Evolutionary conservation across 2,329 filamentous ascomycete species (phyloP), one percentile per base, ranked within the genome.

Genomic region (Emydomyces testavorans): DNA sequence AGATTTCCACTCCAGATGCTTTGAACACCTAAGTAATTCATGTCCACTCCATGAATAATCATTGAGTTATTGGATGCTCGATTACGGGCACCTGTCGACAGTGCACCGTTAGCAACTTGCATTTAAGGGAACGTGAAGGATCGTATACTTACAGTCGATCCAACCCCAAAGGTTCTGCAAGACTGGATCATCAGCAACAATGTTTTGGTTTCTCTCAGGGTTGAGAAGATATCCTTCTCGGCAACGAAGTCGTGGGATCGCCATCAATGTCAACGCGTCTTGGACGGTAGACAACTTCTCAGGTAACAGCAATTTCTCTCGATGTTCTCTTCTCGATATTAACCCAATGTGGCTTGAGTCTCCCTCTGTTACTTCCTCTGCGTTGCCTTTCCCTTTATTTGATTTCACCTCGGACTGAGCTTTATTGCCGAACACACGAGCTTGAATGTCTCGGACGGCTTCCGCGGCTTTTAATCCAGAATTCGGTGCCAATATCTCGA

Each of bases 21-120:
- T 51, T 69, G 69, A 8, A 82, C 70, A 1, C 79, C 79, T 16
- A 81, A 60, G 56, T 77, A 82, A 55, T 75, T 79, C 45, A 82
- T 60, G 56, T 82, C 79, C 13, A 80, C 61, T 1, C 68, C 68
- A 40, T 74, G 71, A 20, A 72, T 66, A 8, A 77, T 67, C 75
- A 81, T 79, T 6, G 71, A 71, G 26, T 72, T 66, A 26, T 70
- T 65, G 35, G 66, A 55, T 31, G 68, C 67, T 40, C 66, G 61
- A 11, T 53, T 53, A 21, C 62, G 63, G 26, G 69, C 64, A 41
- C 63, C 67, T 70, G 50, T 16, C n/a, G 15, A 45, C 60, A 42
- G 54, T 37, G 24, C 6, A 40, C 7, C 4, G 16, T 34, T 24
- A 49, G 40, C 16, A 46, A 49, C 6, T 26, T 31, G 34, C 6